A percentile compares a stretch with the other conserved stretches of the same genome.
Evolutionary conservation across 23 red algal species (phyloP).

Genomic region (Chondrus crispus): DNA sequence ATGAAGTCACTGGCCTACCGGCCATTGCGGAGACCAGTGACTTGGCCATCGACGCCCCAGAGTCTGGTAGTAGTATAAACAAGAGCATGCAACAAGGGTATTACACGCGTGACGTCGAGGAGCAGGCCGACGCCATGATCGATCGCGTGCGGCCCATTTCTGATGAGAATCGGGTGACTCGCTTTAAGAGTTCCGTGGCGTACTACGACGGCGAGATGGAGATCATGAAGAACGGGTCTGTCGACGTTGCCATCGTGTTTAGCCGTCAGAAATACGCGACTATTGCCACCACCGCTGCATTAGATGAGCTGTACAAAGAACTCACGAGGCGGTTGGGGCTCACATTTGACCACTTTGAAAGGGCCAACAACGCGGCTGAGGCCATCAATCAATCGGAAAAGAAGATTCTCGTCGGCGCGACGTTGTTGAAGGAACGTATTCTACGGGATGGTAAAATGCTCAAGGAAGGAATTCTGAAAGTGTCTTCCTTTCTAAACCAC

Average conservation of each 20-base stretch:
- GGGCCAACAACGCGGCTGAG: neutral
- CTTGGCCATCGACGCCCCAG: slow-evolving; percentile 55
- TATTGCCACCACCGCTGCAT: slow-evolving; percentile 66
- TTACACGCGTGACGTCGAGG: slow-evolving; percentile 45
- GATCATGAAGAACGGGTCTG: slow-evolving; percentile 27
- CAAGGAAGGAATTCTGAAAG: slow-evolving; percentile 77
- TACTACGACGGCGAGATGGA: slow-evolving; percentile 92
- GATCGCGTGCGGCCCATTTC: slow-evolving; percentile 71
- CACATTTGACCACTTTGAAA: slow-evolving; percentile 18
- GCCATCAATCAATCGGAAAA: neutral
- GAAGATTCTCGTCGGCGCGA: slow-evolving; percentile 61
- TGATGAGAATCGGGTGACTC: slow-evolving; percentile 49
- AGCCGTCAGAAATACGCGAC: neutral
- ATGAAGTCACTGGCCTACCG: slow-evolving; percentile 61
- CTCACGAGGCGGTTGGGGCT: slow-evolving; percentile 44
- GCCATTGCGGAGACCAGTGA: slow-evolving; percentile 57
- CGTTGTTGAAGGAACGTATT: slow-evolving; percentile 69
- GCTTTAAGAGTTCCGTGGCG: slow-evolving; percentile 59
- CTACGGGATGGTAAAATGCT: slow-evolving; percentile 81
- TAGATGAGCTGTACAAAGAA: slow-evolving; percentile 81
- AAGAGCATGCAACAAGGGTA: slow-evolving; percentile 65
- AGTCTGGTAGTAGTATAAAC: slow-evolving; percentile 27
- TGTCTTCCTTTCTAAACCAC: slow-evolving; percentile 90
- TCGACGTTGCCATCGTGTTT: slow-evolving; percentile 71
- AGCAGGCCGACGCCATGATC: slow-evolving; percentile 60